Percentiles rank a stretch among this genome's conserved stretches.
Conservation (phyloP, 2,329 filamentous ascomycete species). For the Myriosclerotinia scirpicola region DNA sequence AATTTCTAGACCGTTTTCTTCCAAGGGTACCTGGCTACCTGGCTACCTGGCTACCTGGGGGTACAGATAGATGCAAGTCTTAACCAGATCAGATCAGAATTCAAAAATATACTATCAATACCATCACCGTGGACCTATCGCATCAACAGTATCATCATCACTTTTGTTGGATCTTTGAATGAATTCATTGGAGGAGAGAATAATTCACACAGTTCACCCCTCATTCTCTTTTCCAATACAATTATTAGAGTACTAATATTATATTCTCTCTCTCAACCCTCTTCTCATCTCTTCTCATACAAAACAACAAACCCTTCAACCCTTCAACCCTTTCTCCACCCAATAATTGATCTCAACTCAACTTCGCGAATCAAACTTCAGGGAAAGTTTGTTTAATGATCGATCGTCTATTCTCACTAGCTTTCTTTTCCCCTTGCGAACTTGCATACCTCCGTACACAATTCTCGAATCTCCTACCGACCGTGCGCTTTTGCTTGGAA, state of each 20-base stretch:
- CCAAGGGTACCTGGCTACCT: not conserved
- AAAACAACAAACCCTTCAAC: too few relatives aligned
- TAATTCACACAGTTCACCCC: too few relatives aligned
- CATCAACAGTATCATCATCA: not conserved
- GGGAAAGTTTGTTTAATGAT: conserved; percentile 18
- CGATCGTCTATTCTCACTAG: conserved; percentile 22
- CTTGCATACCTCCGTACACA: conserved; percentile 20
- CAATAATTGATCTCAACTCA: not conserved
- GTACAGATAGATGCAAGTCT: too few relatives aligned
- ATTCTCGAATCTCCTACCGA: conserved; percentile 21
- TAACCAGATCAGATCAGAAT: not conserved
- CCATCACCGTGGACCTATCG: too few relatives aligned
- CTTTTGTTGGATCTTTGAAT: not conserved
- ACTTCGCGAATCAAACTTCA: conserved; percentile 17
- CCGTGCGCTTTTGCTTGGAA: conserved; percentile 17
- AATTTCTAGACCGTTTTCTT: not conserved
- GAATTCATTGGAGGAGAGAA: not conserved
- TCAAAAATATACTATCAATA: not conserved
- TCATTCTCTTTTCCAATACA: too few relatives aligned
- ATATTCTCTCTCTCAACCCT: too few relatives aligned
- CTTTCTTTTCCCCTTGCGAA: conserved; percentile 19
- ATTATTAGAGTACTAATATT: too few relatives aligned
- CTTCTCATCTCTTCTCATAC: too few relatives aligned
- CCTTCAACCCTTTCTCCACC: conserved; percentile 10
- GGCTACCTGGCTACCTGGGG: too few relatives aligned